Evolutionary conservation across 1,284 basidiomycete genomes (phyloP), one percentile per base, ranked within the genome.

Genomic region (Puccinia horiana): DNA sequence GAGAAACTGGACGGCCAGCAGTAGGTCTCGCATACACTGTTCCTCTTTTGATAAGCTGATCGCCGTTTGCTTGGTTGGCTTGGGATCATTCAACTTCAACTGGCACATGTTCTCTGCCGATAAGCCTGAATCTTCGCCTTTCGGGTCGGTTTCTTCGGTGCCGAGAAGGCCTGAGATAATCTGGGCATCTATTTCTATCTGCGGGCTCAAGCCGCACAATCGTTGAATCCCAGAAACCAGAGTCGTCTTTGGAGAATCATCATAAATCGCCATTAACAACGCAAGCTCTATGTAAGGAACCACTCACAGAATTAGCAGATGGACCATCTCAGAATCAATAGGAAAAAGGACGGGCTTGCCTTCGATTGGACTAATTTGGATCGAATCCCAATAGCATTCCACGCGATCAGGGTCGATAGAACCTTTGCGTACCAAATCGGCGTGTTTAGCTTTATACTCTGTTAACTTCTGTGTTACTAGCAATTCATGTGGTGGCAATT

Each of bases 321-420:
- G 2, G 35, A 40, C 29, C n/a, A n/a, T 44, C 14, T 47, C 44
- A 52, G 20, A 14, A 47, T 29, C n/a, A 44, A 2, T 42, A n/a
- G 2, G 11, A 20, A 37, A 54, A 70, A 26, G 42, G 29, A 70
- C 23, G n/a, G 23, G 35, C 74, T 61, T 44, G n/a, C 76, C 76
- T 65, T 77, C 76, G 37, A 77, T 77, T 18, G 76, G 76, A 67
- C 40, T 67, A n/a, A 77, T 77, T 14, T 35, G 58, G n/a, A 77
- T 77, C 16, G 76, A 77, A 77, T 77, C 61, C 76, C 76, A 77
- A 77, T 65, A 77, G 29, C 56, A 77, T 20, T 63, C 61, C 29
- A 37, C 76, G 9, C 61, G 58, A 29, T 49, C 56, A 32, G 56
- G 18, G 20, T 12, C 35, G n/a, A 67, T 40, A 8, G 26, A 49